Evolutionary conservation across 768 basidiomycete genomes (phyloP).

Genomic region (Boletus reticulatus): DNA sequence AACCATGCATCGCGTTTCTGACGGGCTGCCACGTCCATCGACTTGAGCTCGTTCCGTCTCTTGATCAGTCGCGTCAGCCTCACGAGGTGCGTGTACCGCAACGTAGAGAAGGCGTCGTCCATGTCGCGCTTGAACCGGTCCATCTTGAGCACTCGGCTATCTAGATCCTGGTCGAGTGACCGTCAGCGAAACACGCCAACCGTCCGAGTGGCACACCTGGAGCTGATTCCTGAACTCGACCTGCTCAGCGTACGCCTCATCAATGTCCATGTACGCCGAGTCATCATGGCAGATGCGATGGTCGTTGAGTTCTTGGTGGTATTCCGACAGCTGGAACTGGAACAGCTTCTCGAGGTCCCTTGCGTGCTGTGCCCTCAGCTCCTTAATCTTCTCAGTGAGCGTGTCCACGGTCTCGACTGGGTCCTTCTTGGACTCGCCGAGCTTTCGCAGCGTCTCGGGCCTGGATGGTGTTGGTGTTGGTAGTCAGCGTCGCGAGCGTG

Average conservation of each 20-base stretch:
- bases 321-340: slow-evolving; percentile 29
- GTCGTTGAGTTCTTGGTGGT: slow-evolving; percentile 35
- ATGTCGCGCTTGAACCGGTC: slow-evolving; percentile 21
- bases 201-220: slow-evolving; percentile 7
- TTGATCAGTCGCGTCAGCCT: slow-evolving; percentile 17
- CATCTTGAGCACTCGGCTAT: slow-evolving; percentile 15
- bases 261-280: slow-evolving; percentile 29
- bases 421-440: slow-evolving; percentile 11
- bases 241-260: slow-evolving; percentile 22
- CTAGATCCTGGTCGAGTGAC: slow-evolving; percentile 16
- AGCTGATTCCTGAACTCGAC: slow-evolving; percentile 27
- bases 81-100: slow-evolving; percentile 32
- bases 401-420: slow-evolving; percentile 25
- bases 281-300: slow-evolving; percentile 22
- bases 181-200: background rate
- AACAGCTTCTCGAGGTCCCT: slow-evolving; percentile 31
- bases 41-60: slow-evolving; percentile 9
- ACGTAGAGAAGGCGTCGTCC: slow-evolving; percentile 28
- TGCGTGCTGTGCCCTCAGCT: slow-evolving; percentile 29
- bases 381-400: slow-evolving; percentile 28
- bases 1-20: slow-evolving; percentile 34
- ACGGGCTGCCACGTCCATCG: slow-evolving; percentile 21
- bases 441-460: slow-evolving; percentile 19
- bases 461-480: slow-evolving; percentile 4
- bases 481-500: background rate